A percentile compares a stretch with the other conserved stretches of the same genome.
Conservation (phyloP, 129 eudicot genomes). For the Chrysanthemum makinoi region DNA sequence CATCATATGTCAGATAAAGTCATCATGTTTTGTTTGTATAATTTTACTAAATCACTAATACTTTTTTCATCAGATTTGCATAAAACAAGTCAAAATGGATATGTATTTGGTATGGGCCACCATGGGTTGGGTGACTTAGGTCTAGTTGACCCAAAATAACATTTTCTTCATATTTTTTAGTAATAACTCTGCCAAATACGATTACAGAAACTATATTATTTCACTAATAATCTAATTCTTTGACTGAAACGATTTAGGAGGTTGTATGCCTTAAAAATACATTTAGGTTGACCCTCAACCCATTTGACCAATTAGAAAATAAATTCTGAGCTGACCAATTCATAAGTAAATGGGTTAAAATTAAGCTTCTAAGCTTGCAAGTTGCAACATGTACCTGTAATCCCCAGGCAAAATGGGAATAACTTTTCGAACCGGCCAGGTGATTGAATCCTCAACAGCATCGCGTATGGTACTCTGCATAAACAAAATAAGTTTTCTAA, state of each 20-base stretch:
- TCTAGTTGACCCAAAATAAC: neutral
- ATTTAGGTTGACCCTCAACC: neutral
- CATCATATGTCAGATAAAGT: slow-evolving; percentile 3
- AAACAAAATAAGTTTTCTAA: neutral
- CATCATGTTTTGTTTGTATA: neutral
- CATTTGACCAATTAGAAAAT: neutral
- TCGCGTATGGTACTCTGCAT: slow-evolving; percentile 78
- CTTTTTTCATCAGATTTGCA: neutral
- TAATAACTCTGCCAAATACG: neutral
- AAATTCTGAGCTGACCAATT: neutral
- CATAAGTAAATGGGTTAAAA: slow-evolving; percentile 8
- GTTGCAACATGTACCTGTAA: slow-evolving; percentile 52
- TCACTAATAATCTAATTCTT: neutral
- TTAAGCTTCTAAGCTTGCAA: neutral
- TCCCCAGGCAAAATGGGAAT: slow-evolving; percentile 94
- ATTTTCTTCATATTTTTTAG: neutral
- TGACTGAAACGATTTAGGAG: neutral
- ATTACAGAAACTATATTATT: neutral
- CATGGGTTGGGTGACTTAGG: neutral
- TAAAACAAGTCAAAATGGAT: neutral
- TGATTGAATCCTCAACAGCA: slow-evolving; percentile 95
- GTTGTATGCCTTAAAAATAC: neutral
- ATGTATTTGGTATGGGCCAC: neutral
- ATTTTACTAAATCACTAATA: neutral
- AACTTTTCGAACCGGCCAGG: slow-evolving; percentile 95